Evolutionary conservation across 2,329 filamentous ascomycete genomes (phyloP).

Genomic region (Aspergillus spinulosporus): DNA sequence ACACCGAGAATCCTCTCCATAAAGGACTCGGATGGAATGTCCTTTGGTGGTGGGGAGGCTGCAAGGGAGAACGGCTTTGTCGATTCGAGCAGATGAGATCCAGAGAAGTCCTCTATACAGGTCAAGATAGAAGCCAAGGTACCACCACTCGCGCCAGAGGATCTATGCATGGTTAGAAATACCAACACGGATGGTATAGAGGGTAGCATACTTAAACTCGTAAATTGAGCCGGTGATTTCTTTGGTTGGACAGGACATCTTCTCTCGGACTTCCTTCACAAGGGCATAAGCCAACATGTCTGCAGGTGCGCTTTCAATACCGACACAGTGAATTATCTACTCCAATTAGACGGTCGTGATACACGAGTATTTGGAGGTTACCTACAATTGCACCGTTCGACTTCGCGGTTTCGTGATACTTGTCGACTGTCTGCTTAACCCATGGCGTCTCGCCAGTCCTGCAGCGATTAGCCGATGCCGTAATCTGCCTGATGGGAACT

Average conservation of each 20-base stretch:
- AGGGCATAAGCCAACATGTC: slow-evolving; percentile 57
- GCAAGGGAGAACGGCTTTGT: slow-evolving; percentile 55
- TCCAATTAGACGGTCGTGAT: not conserved
- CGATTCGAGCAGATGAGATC: slow-evolving; percentile 48
- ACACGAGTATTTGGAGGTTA: not conserved
- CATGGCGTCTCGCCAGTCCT: slow-evolving; percentile 65
- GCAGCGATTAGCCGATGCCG: slow-evolving; percentile 1
- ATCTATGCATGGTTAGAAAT: slow-evolving; percentile 25
- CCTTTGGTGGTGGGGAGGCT: slow-evolving; percentile 40
- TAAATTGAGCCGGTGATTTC: slow-evolving; percentile 56
- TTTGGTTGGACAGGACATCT: slow-evolving; percentile 51
- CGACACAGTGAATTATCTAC: slow-evolving; percentile 60
- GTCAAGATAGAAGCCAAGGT: slow-evolving; percentile 67
- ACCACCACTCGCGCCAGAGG: slow-evolving; percentile 55
- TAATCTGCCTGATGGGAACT: slow-evolving; percentile 18
- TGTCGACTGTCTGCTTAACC: slow-evolving; percentile 62
- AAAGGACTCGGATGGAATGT: slow-evolving; percentile 34
- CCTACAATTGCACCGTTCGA: slow-evolving; percentile 60
- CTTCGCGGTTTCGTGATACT: slow-evolving; percentile 62
- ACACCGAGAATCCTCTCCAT: slow-evolving; percentile 49
- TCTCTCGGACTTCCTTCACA: slow-evolving; percentile 54
- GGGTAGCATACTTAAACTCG: slow-evolving; percentile 49
- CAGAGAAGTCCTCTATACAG: slow-evolving; percentile 50
- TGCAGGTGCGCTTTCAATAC: slow-evolving; percentile 62
- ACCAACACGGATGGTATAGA: not conserved